Evolutionary conservation across 225 moss, liverwort and hornwort genomes (phyloP).

Genomic region (Sphagnum tenellum): DNA sequence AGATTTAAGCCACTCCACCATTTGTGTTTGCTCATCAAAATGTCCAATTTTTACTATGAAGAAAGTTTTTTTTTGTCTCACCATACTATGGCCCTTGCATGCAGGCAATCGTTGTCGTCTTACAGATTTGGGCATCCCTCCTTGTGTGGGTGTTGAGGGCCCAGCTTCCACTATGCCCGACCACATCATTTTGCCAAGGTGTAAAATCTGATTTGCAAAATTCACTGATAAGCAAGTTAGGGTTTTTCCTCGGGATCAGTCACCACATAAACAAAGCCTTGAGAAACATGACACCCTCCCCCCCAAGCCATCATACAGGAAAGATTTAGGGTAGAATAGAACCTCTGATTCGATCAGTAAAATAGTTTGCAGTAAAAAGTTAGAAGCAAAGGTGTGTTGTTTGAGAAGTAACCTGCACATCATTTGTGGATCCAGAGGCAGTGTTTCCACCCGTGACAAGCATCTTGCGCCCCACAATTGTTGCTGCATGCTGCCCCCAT

Average conservation of each 20-base stretch:
- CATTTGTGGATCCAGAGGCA: slow-evolving; percentile 48
- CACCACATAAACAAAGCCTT: background rate
- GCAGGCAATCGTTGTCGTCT: slow-evolving; percentile 50
- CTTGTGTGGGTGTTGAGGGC: slow-evolving; percentile 30
- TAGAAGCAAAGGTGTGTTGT: background rate
- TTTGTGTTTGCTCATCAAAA: background rate
- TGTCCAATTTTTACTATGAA: background rate
- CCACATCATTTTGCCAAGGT: slow-evolving; percentile 85
- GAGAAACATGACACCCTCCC: background rate
- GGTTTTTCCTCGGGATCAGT: background rate
- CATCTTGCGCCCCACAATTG: slow-evolving; percentile 86
- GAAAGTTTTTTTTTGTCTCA: slow-evolving; percentile 4
- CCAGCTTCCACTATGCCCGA: slow-evolving; percentile 59
- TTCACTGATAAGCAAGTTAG: no score
- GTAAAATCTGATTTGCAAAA: slow-evolving; percentile 55
- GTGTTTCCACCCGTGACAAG: slow-evolving; percentile 84
- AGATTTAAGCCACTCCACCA: no score
- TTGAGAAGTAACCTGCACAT: slow-evolving; percentile 58
- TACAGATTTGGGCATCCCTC: slow-evolving; percentile 18
- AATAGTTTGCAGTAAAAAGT: background rate
- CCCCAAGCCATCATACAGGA: background rate
- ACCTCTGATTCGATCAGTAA: no score
- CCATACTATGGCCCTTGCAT: slow-evolving; percentile 85
- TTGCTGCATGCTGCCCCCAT: slow-evolving; percentile 84
- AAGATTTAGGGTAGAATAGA: background rate